A percentile compares a stretch with the other conserved stretches of the same genome.
phyloP scores from a whole-genome alignment of 129 eudicot species.

The Pseudognaphalium luteoalbum region DNA sequence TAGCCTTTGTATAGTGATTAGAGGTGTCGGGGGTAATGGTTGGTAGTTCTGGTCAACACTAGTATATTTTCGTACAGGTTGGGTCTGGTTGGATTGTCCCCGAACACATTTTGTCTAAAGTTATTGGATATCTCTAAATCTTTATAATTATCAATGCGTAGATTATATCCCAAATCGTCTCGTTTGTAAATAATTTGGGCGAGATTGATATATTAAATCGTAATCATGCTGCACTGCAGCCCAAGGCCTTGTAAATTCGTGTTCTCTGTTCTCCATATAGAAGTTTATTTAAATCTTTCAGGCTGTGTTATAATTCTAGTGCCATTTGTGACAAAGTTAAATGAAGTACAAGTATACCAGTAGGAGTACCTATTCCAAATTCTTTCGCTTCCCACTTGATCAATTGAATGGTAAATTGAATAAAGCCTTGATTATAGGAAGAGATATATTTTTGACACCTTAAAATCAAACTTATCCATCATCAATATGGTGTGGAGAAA shows the following conservation, averaged over 20 bases:
- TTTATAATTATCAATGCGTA: too few relatives aligned
- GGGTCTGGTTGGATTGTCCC: background rate
- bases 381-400: background rate
- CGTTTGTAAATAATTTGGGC: background rate
- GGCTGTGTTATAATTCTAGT: background rate
- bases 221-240: background rate
- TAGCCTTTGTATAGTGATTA: too few relatives aligned
- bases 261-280: slow-evolving; percentile 2
- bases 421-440: background rate
- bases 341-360: background rate
- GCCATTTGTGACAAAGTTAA: background rate
- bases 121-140: background rate
- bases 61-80: background rate
- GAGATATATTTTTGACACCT: too few relatives aligned
- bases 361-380: too few relatives aligned
- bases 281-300: background rate
- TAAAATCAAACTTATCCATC: too few relatives aligned
- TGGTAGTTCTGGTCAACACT: background rate
- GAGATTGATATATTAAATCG: background rate
- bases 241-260: background rate
- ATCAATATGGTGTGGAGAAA: too few relatives aligned
- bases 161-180: background rate
- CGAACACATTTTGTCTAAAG: background rate
- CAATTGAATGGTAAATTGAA: background rate
- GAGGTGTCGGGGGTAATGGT: background rate